Percentiles rank a stretch among this genome's conserved stretches.
Evolutionary conservation across 192 early-diverging fungal genomes (phyloP).

Genomic region (Mortierella alpina): DNA sequence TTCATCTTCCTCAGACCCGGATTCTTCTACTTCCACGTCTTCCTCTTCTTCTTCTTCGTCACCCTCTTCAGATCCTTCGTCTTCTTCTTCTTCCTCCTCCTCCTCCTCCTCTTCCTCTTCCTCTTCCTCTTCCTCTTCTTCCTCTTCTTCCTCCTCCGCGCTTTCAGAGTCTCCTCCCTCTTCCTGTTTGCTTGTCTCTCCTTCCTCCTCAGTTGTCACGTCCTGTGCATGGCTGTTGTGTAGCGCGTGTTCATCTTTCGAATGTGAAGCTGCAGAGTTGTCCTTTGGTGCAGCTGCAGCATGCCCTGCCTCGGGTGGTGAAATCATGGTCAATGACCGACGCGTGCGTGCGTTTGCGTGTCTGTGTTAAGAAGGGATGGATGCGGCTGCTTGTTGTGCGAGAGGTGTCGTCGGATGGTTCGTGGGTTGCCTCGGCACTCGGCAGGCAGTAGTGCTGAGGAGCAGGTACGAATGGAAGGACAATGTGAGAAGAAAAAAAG

Average conservation of each 20-base stretch:
- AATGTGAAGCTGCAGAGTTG: constrained; percentile 1
- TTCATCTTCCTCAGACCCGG: constrained; percentile 36
- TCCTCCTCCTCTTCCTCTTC: constrained; percentile 63
- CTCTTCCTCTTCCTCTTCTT: constrained; percentile 42
- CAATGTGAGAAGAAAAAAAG: too few relatives aligned
- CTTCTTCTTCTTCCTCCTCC: constrained; percentile 22
- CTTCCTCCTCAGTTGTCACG: not conserved
- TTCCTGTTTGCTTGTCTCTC: not conserved
- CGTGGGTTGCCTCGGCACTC: not conserved
- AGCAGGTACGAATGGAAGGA: too few relatives aligned
- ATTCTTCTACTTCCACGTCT: constrained; percentile 20
- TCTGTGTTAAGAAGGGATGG: not conserved
- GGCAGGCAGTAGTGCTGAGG: too few relatives aligned
- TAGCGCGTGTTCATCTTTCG: constrained; percentile 9
- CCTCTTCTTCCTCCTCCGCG: constrained; percentile 40
- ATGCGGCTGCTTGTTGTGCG: not conserved
- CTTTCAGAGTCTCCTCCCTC: constrained; percentile 39
- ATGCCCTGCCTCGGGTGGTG: constrained; percentile 17
- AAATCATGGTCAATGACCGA: constrained; percentile 14
- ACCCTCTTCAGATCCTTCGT: constrained; percentile 22
- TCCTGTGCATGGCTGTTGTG: not conserved
- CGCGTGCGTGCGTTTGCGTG: not conserved
- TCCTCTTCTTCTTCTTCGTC: constrained; percentile 31
- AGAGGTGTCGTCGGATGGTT: not conserved
- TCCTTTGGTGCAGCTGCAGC: constrained; percentile 14